phyloP scores from a whole-genome alignment of 805 yeast genomes.

The Candida rishiriensis region DNA sequence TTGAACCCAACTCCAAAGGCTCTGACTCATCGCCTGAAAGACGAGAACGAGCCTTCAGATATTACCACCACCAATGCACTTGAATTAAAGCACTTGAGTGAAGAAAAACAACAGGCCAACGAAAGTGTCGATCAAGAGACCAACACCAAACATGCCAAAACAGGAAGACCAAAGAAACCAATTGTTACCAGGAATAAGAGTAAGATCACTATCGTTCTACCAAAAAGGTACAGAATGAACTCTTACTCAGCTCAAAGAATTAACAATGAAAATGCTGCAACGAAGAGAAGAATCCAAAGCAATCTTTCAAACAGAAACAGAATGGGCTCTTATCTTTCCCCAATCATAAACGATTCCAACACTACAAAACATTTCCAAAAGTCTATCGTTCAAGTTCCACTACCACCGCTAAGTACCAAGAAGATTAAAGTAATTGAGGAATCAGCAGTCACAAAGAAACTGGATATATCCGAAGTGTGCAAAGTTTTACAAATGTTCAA shows the following conservation, averaged over 20 bases:
- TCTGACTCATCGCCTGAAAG: no score
- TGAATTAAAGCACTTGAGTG: no score
- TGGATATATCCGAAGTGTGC: constrained; percentile 15
- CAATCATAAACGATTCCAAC: background rate
- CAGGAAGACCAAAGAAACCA: no score
- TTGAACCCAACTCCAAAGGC: no score
- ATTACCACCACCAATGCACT: no score
- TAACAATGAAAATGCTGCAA: background rate
- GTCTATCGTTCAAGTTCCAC: constrained; percentile 12
- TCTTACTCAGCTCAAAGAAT: background rate
- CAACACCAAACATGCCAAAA: background rate
- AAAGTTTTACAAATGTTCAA: constrained; percentile 19
- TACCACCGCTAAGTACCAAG: constrained; percentile 10
- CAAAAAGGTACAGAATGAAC: no score
- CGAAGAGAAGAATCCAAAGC: background rate
- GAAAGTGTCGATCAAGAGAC: background rate
- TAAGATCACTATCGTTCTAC: no score
- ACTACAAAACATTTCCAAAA: constrained; percentile 7
- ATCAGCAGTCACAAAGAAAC: constrained; percentile 12
- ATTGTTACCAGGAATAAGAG: no score
- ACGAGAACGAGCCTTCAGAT: no score
- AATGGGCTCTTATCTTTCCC: no score
- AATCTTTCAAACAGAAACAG: background rate
- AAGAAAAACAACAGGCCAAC: no score
- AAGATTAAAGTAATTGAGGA: constrained; percentile 12